Evolutionary conservation across 2,329 filamentous ascomycete genomes (phyloP).

Genomic region (Pleurostoma richardsiae): DNA sequence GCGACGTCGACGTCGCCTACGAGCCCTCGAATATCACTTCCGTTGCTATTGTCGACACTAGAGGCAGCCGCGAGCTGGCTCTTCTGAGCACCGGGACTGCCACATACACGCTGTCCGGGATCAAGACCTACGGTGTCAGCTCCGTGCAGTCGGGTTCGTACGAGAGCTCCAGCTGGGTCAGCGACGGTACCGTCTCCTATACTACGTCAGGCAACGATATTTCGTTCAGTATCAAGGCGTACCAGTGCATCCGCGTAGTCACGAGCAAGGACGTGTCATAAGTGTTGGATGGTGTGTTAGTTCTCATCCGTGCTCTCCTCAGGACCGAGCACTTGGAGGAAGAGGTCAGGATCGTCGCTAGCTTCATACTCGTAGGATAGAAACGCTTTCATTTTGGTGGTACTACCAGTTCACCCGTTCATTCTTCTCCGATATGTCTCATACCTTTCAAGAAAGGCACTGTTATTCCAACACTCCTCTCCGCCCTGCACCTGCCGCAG

Average conservation of each 20-base stretch:
- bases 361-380: no score
- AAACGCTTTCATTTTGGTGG: no score
- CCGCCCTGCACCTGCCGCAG: not conserved
- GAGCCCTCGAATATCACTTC: not conserved
- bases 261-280: not conserved
- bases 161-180: not conserved
- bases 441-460: not conserved
- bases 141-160: not conserved
- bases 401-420: no score
- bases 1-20: not conserved
- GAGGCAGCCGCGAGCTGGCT: not conserved
- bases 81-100: not conserved
- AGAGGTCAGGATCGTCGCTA: no score
- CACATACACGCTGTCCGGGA: not conserved
- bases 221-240: not conserved
- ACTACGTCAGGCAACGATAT: not conserved
- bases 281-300: not conserved
- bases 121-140: not conserved
- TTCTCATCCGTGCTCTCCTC: no score
- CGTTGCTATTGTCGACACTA: not conserved
- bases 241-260: not conserved
- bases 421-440: not conserved
- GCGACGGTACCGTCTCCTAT: not conserved
- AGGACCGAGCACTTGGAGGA: no score
- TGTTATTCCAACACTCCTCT: not conserved